Percentiles rank a stretch among this genome's conserved stretches.
Conservation (phyloP, 129 eudicot genomes). For the Ambrosia artemisiifolia region DNA sequence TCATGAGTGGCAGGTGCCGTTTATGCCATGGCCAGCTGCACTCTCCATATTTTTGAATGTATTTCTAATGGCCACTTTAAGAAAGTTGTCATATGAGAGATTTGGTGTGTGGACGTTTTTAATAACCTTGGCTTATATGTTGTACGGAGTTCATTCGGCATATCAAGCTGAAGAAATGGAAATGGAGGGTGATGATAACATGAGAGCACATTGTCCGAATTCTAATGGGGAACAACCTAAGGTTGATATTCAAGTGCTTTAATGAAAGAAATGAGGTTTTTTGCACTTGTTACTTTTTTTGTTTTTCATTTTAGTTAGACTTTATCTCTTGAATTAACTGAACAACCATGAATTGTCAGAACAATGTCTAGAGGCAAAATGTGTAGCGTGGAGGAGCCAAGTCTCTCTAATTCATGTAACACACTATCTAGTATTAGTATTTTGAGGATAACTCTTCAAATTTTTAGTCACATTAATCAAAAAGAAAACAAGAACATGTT, state of each 20-base stretch:
- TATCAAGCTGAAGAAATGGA: slow-evolving; percentile 56
- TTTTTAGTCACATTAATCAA: too few relatives aligned
- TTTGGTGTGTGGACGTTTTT: slow-evolving; percentile 75
- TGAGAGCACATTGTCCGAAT: slow-evolving; percentile 27
- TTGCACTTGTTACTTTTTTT: slow-evolving; percentile 6
- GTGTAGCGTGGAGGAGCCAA: too few relatives aligned
- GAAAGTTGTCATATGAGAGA: slow-evolving; percentile 49
- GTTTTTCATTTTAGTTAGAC: background rate
- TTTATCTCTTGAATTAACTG: background rate
- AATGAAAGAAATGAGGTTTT: background rate
- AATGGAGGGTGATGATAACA: slow-evolving; percentile 15
- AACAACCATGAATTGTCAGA: background rate
- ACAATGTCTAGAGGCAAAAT: too few relatives aligned
- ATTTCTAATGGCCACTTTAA: slow-evolving; percentile 64
- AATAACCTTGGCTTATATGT: slow-evolving; percentile 54
- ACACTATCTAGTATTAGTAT: too few relatives aligned
- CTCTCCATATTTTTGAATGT: slow-evolving; percentile 63
- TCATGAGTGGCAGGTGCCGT: slow-evolving; percentile 59
- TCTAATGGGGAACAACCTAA: slow-evolving; percentile 40
- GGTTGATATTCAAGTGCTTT: slow-evolving; percentile 47
- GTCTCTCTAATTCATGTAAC: too few relatives aligned
- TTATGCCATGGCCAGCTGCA: slow-evolving; percentile 85
- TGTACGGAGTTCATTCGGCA: slow-evolving; percentile 80
- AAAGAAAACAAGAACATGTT: too few relatives aligned
- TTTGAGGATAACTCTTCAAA: too few relatives aligned